These are phyloP conservation scores for Dimocarpus longan DNA, from an alignment of 345 rosid species.

Conservation along the genomic window DNA sequence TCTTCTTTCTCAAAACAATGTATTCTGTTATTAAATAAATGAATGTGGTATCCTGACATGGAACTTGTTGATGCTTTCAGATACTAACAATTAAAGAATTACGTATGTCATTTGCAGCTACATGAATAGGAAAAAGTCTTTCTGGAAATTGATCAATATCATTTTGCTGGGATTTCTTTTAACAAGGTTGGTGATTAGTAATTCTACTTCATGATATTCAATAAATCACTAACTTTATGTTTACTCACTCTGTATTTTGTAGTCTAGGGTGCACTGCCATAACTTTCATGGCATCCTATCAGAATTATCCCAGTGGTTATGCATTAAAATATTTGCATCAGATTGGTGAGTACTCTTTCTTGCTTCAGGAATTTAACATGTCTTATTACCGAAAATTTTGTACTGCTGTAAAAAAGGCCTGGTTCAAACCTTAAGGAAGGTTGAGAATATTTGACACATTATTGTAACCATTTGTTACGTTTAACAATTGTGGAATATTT, in stretches of 20 bases:
- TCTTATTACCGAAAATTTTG: neutral
- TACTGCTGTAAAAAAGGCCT: neutral
- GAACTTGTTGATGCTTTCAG: neutral
- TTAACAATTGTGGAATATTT: neutral
- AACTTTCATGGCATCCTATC: conserved; percentile 81
- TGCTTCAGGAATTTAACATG: neutral
- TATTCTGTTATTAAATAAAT: neutral
- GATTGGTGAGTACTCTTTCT: conserved; percentile 53
- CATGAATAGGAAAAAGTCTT: conserved; percentile 77
- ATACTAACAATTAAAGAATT: conserved; percentile 4
- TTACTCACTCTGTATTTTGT: conserved; percentile 40
- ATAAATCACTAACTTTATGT: conserved; percentile 15
- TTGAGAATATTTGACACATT: neutral
- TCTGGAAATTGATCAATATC: conserved; percentile 73
- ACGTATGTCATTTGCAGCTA: conserved; percentile 52
- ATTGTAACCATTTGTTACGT: neutral
- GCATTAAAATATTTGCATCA: conserved; percentile 81
- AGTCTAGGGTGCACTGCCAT: conserved; percentile 86
- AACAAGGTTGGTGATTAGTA: conserved; percentile 58
- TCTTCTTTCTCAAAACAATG: neutral
- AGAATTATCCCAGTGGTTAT: conserved; percentile 90
- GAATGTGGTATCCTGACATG: neutral
- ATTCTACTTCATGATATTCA: conserved; percentile 2
- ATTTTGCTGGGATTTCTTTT: conserved; percentile 60
- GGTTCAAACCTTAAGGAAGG: neutral